A percentile compares a stretch with the other conserved stretches of the same genome.
Conservation (phyloP, 2,329 filamentous ascomycete species). For the Epichloe coenophiala region DNA sequence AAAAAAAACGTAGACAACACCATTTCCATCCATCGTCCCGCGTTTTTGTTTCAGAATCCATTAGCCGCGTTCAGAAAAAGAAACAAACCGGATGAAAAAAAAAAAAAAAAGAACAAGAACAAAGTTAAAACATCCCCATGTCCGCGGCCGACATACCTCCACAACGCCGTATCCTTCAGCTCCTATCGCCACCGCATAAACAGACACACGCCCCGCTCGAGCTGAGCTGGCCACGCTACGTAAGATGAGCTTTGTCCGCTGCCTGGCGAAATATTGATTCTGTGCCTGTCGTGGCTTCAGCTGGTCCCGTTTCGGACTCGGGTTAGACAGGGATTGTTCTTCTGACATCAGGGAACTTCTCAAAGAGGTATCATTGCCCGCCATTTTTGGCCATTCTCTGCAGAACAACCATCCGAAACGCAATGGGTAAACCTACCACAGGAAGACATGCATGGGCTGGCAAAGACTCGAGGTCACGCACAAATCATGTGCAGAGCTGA, state of each 20-base stretch:
- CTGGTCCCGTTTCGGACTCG: neutral
- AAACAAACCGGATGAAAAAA: neutral
- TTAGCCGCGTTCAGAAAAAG: neutral
- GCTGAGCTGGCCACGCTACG: slow-evolving; percentile 8
- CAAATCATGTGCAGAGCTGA: slow-evolving; percentile 10
- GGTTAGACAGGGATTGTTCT: neutral
- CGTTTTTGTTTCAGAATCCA: no score
- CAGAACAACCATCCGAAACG: slow-evolving; percentile 3
- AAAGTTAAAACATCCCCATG: slow-evolving; percentile 1
- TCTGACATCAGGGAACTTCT: neutral
- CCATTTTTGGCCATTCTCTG: slow-evolving; percentile 8
- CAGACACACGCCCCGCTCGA: slow-evolving; percentile 7
- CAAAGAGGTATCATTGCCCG: neutral
- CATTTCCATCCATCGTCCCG: no score
- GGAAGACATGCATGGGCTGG: no score
- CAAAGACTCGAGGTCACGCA: neutral
- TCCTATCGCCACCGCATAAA: slow-evolving; percentile 2
- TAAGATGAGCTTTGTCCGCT: slow-evolving; percentile 8
- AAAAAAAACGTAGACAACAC: no score
- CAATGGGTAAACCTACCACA: no score
- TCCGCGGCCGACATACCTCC: slow-evolving; percentile 11
- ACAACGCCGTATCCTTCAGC: slow-evolving; percentile 8
- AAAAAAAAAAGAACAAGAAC: neutral
- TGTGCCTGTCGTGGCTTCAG: neutral
- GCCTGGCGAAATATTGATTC: slow-evolving; percentile 11